A percentile compares a stretch with the other conserved stretches of the same genome.
Evolutionary conservation across 108 stramenopile genomes (phyloP).

Genomic region (Fistulifera pelliculosa): DNA sequence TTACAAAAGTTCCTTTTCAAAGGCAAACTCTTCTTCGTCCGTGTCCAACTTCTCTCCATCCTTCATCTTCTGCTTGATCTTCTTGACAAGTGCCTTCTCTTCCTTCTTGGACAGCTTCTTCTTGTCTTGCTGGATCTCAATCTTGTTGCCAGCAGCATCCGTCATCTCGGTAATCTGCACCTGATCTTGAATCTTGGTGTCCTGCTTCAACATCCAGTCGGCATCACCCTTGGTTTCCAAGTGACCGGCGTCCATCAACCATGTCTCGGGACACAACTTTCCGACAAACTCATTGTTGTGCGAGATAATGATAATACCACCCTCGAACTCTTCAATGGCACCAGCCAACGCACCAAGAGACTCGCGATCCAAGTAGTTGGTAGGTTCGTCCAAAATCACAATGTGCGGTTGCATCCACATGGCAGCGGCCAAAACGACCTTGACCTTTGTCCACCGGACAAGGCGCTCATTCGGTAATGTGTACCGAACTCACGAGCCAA

Average conservation of each 20-base stretch:
- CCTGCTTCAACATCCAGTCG: constrained; percentile 97
- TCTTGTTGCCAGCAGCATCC: constrained; percentile 97
- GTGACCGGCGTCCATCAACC: constrained; percentile 98
- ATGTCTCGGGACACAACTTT: constrained; percentile 95
- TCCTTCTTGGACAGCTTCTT: constrained; percentile 98
- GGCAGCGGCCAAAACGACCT: constrained; percentile 98
- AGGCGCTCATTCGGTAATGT: constrained; percentile 97
- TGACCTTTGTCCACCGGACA: constrained; percentile 99
- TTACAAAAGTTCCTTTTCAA: constrained; percentile 91
- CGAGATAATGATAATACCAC: constrained; percentile 98
- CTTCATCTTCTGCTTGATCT: constrained; percentile 94
- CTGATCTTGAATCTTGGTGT: constrained; percentile 89
- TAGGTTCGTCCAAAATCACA: constrained; percentile 97
- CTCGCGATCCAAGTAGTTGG: constrained; percentile 99
- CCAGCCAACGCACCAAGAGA: constrained; percentile 95
- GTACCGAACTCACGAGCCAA: constrained; percentile 96
- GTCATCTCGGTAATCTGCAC: constrained; percentile 90
- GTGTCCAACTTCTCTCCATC: constrained; percentile 79
- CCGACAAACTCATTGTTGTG: constrained; percentile 99
- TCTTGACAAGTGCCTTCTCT: constrained; percentile 93
- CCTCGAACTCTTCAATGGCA: constrained; percentile 94
- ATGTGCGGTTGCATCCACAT: constrained; percentile 99
- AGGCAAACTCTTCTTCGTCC: constrained; percentile 94
- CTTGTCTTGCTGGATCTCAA: constrained; percentile 89
- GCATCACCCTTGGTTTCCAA: constrained; percentile 98